A percentile compares a stretch with the other conserved stretches of the same genome.
These are phyloP conservation scores for Yarrowia keelungensis DNA, from an alignment of 805 yeast species.

Conservation along the genomic window DNA sequence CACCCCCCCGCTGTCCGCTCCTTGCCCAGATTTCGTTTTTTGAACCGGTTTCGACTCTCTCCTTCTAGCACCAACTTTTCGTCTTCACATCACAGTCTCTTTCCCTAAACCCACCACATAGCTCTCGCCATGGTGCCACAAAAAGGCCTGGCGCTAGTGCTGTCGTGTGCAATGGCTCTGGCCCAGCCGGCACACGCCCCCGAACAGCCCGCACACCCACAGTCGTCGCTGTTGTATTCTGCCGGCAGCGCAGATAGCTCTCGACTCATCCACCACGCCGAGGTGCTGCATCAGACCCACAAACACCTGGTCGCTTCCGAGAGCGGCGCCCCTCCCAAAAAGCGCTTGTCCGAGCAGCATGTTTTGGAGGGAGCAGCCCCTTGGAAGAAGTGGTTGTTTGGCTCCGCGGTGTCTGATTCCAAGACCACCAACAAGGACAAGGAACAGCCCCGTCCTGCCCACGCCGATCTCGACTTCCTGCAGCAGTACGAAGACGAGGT, in stretches of 20 bases:
- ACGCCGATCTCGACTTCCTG: constrained; percentile 48
- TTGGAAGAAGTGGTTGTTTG: constrained; percentile 29
- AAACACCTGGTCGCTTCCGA: constrained; percentile 30
- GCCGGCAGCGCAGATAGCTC: constrained; percentile 38
- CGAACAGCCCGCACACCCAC: constrained; percentile 10
- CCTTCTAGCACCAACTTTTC: neutral
- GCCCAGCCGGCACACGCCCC: constrained; percentile 27
- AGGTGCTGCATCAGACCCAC: constrained; percentile 34
- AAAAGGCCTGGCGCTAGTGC: constrained; percentile 37
- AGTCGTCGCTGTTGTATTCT: constrained; percentile 32
- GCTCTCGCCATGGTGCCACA: constrained; percentile 37
- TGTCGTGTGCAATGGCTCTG: constrained; percentile 30
- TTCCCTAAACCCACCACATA: constrained; percentile 2
- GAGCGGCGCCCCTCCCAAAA: constrained; percentile 39
- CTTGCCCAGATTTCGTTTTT: neutral
- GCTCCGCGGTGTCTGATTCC: neutral
- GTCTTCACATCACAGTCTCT: neutral
- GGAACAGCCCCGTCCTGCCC: constrained; percentile 21
- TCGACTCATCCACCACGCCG: constrained; percentile 35
- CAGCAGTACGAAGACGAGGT: constrained; percentile 53
- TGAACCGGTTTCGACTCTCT: neutral
- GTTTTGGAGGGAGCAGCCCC: constrained; percentile 38
- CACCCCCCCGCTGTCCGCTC: neutral
- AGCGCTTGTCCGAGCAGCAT: constrained; percentile 40
- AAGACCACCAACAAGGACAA: neutral